Conservation (phyloP, 495 filamentous ascomycete species). For the Trichocladium uniseriatum region DNA sequence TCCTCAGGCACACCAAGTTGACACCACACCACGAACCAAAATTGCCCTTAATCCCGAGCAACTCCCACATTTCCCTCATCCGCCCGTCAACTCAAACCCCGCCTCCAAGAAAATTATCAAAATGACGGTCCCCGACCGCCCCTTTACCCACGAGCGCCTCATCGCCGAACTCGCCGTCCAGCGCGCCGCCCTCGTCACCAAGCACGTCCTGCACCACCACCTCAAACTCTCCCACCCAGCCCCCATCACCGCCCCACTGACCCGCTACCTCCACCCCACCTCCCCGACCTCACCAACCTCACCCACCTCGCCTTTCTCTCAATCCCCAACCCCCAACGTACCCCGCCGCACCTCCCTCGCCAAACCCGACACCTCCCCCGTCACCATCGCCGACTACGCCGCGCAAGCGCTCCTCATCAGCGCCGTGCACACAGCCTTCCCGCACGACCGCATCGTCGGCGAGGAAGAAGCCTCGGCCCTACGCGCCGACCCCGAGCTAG, state of each 20-base stretch:
- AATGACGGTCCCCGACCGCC: slow-evolving; percentile 5
- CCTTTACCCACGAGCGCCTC: slow-evolving; percentile 39
- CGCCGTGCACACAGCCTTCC: slow-evolving; percentile 43
- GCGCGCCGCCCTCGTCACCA: slow-evolving; percentile 45
- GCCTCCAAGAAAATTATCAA: background rate
- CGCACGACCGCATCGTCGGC: slow-evolving; percentile 42
- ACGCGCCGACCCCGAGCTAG: slow-evolving; percentile 34
- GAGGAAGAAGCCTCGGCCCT: slow-evolving; percentile 45
- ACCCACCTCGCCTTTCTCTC: too few species aligned
- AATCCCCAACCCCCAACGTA: too few species aligned
- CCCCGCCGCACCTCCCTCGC: slow-evolving; percentile 21
- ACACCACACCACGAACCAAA: too few species aligned
- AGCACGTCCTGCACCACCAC: slow-evolving; percentile 36
- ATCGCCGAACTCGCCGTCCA: slow-evolving; percentile 46
- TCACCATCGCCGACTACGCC: slow-evolving; percentile 50
- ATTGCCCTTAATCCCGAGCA: too few species aligned
- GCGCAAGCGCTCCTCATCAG: slow-evolving; percentile 48
- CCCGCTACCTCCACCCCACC: background rate
- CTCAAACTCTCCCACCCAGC: background rate
- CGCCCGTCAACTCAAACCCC: background rate
- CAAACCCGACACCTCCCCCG: slow-evolving; percentile 44
- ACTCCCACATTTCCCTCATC: background rate
- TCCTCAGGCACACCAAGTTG: too few species aligned
- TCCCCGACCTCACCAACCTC: background rate
- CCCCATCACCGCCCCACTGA: background rate